Conservation (phyloP, 371 early-diverging fungal species). For the Dinochytrium kinnereticum region DNA sequence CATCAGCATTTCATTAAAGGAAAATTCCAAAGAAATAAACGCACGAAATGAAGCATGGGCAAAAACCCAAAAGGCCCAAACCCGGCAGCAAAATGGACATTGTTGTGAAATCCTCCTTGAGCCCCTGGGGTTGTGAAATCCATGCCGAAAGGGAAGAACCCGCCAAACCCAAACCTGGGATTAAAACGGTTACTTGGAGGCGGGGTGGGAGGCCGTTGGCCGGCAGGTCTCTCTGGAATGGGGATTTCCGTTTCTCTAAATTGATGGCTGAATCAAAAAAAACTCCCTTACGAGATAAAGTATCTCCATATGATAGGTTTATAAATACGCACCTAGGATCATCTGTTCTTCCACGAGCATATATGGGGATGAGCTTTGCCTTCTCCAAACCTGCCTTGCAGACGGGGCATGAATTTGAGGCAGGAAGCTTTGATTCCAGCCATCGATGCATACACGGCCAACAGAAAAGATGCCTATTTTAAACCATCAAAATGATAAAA, state of each 20-base stretch:
- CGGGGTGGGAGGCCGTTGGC: slow-evolving; percentile 35
- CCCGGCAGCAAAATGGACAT: slow-evolving; percentile 19
- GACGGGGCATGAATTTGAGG: slow-evolving; percentile 45
- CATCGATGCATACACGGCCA: slow-evolving; percentile 45
- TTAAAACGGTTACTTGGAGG: slow-evolving; percentile 24
- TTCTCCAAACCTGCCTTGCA: slow-evolving; percentile 47
- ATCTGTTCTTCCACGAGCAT: slow-evolving; percentile 37
- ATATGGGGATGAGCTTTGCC: slow-evolving; percentile 45
- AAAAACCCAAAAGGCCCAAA: slow-evolving; percentile 20
- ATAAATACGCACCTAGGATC: slow-evolving; percentile 38
- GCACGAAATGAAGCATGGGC: slow-evolving; percentile 19
- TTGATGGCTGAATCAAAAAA: neutral
- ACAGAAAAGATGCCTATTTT: slow-evolving; percentile 39
- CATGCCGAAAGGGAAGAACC: slow-evolving; percentile 13
- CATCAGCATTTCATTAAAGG: neutral
- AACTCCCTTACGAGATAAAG: no score
- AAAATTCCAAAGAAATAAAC: neutral
- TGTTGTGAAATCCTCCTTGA: slow-evolving; percentile 5
- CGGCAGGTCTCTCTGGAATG: slow-evolving; percentile 38
- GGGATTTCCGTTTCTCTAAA: neutral
- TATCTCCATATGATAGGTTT: no score
- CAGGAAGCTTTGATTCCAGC: slow-evolving; percentile 29
- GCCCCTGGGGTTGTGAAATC: slow-evolving; percentile 5
- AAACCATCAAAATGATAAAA: neutral
- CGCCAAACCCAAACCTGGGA: slow-evolving; percentile 23